Evolutionary conservation across 108 stramenopile species (phyloP).

Genomic region (Pseudonitzschia multiseries): DNA sequence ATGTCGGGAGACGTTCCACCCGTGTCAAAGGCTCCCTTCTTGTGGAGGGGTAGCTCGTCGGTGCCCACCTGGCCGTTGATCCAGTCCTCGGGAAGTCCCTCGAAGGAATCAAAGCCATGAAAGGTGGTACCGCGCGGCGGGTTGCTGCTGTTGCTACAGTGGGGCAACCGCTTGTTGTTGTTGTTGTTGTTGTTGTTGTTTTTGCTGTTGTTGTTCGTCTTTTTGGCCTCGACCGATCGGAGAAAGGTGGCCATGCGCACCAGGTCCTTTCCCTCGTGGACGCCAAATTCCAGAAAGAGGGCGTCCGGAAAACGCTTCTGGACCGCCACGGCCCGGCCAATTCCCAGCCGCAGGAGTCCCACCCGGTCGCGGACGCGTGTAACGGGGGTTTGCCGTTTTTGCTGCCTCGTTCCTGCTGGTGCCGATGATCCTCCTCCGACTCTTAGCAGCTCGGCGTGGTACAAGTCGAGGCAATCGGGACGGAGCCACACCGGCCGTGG

Average conservation of each 20-base stretch:
- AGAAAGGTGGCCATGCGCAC: slow-evolving; percentile 17
- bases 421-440: neutral
- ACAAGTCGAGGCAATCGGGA: neutral
- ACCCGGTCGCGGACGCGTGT: neutral
- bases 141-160: neutral
- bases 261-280: slow-evolving; percentile 29
- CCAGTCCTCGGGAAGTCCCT: slow-evolving; percentile 34
- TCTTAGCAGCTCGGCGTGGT: neutral
- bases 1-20: neutral
- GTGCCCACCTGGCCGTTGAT: slow-evolving; percentile 10
- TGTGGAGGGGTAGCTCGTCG: slow-evolving; percentile 10
- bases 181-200: neutral
- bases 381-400: neutral
- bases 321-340: neutral
- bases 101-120: slow-evolving; percentile 41
- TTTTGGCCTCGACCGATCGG: slow-evolving; percentile 6
- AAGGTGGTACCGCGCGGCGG: neutral
- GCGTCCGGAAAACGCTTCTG: slow-evolving; percentile 8
- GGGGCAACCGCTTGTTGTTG: neutral
- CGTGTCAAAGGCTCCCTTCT: slow-evolving; percentile 2
- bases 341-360: neutral
- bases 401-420: neutral
- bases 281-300: slow-evolving; percentile 32
- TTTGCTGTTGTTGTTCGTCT: neutral
- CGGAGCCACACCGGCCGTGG: slow-evolving; percentile 5